Evolutionary conservation across 2,329 filamentous ascomycete genomes (phyloP).

Genomic region (Phaeosphaeria sp.): DNA sequence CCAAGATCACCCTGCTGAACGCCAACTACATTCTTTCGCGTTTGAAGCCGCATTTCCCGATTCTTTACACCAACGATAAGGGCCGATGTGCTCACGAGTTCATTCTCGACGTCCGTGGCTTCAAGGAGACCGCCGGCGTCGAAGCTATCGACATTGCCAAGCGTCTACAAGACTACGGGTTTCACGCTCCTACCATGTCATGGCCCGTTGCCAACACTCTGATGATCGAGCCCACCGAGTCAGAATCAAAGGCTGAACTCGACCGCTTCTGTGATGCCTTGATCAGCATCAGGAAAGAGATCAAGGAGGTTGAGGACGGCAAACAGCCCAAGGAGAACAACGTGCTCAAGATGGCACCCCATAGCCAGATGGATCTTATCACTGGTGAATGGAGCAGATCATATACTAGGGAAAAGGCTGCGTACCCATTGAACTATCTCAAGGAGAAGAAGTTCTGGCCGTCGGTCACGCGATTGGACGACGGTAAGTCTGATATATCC

Average conservation of each 20-base stretch:
- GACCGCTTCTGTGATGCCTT: slow-evolving; percentile 92
- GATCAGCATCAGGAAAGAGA: slow-evolving; percentile 85
- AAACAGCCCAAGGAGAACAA: slow-evolving; percentile 76
- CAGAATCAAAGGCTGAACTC: slow-evolving; percentile 88
- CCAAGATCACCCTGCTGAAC: slow-evolving; percentile 91
- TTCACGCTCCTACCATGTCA: slow-evolving; percentile 96
- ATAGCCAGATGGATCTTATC: slow-evolving; percentile 82
- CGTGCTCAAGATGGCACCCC: slow-evolving; percentile 87
- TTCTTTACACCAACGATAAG: slow-evolving; percentile 90
- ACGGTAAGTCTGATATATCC: slow-evolving; percentile 64
- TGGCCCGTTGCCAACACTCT: slow-evolving; percentile 95
- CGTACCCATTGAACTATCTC: slow-evolving; percentile 82
- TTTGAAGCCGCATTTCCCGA: slow-evolving; percentile 83
- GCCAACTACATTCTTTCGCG: slow-evolving; percentile 95
- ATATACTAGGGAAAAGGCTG: slow-evolving; percentile 82
- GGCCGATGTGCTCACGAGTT: slow-evolving; percentile 96
- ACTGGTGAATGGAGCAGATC: slow-evolving; percentile 78
- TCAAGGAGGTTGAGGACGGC: slow-evolving; percentile 81
- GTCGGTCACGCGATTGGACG: slow-evolving; percentile 82
- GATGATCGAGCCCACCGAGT: slow-evolving; percentile 98
- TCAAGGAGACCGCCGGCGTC: slow-evolving; percentile 81
- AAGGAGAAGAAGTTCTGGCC: slow-evolving; percentile 99
- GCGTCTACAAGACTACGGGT: slow-evolving; percentile 94
- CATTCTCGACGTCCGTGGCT: slow-evolving; percentile 86
- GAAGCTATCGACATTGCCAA: slow-evolving; percentile 97